Base-by-base conservation (phyloP, 306 rosid genomes). In the Cicer judaicum region DNA sequence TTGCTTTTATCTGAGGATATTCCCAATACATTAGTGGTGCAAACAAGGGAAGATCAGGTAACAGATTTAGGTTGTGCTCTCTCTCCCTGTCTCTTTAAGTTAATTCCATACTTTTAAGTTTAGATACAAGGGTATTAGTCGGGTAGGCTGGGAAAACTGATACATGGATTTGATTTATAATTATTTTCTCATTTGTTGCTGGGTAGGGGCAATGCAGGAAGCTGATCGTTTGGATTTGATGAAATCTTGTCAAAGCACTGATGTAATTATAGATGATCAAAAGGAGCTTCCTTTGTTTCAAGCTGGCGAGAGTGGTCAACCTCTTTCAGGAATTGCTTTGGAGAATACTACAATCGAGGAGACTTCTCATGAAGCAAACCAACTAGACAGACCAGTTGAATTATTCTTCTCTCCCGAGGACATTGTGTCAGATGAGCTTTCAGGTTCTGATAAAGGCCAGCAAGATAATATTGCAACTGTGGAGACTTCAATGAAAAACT, bases 201-300 rank as follows among this genome's bases (percentile, higher is more conserved):
- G 88, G 97, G 79, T 89, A 91, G 96, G 97, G 87, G 81, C 90
- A 85, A 89, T 89, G 97, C 97, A 88, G 96, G 96, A 88, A 83
- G 88, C 86, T 84, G 85, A 83, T 69, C 87, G 88, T 84, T 79
- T 79, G 84, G 92, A 73, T 68, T 54, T 60, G 74, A 78, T 38
- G 71, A 82, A 85, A 68, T 82, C 81, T 72, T 40, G 53, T 83
- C 80, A 57, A 69, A 73, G 55, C 78, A 18, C 68, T 64, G 89
- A 70, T 84, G 59, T 81, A 75, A 73, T 79, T 74, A 70, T 72
- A 60, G 84, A 69, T 77, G 87, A 78, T 77, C 87, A 80, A 64
- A 49, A 19, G 82, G 84, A 78, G 71, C 69, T 72, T 85, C 64
- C 75, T 56, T 57, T 71, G 39, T 61, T 55, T 18, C 79, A 82